Conservation (phyloP, 2,329 filamentous ascomycete species). For the Mycogone perniciosa region DNA sequence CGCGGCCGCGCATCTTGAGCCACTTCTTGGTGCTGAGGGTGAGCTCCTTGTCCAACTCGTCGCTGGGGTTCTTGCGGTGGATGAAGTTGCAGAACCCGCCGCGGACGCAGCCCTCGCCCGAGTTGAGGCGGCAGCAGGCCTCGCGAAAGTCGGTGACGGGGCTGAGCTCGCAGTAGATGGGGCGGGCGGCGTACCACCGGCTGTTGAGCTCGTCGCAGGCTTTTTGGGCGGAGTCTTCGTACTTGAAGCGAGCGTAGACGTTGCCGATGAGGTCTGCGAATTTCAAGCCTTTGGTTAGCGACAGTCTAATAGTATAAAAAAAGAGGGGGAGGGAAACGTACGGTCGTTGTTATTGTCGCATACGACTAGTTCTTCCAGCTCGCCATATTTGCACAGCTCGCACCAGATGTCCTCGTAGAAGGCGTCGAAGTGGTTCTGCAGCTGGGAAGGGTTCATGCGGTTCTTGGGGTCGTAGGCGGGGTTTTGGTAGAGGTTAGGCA, state of each 20-base stretch:
- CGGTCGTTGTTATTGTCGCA: conserved; percentile 99
- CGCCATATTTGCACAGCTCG: conserved; percentile 98
- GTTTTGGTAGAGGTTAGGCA: conserved; percentile 99
- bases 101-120: conserved; percentile 88
- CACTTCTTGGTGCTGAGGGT: conserved; percentile 92
- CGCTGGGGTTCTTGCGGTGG: conserved; percentile 87
- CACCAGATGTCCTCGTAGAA: conserved; percentile 99
- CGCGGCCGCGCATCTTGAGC: conserved; percentile 76
- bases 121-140: conserved; percentile 91
- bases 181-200: conserved; percentile 93
- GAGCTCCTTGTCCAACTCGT: conserved; percentile 84
- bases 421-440: conserved; percentile 98
- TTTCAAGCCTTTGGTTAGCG: background rate
- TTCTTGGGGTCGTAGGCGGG: conserved; percentile 93
- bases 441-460: conserved; percentile 92
- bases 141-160: conserved; percentile 98
- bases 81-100: conserved; percentile 99
- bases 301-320: background rate
- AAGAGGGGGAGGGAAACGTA: conserved; percentile 38
- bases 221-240: conserved; percentile 90
- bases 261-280: conserved; percentile 84
- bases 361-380: conserved; percentile 94
- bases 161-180: conserved; percentile 95
- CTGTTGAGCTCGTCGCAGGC: conserved; percentile 92
- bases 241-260: conserved; percentile 99